Evolutionary conservation across 1,284 basidiomycete genomes (phyloP).

Genomic region (Ustilago esculenta): DNA sequence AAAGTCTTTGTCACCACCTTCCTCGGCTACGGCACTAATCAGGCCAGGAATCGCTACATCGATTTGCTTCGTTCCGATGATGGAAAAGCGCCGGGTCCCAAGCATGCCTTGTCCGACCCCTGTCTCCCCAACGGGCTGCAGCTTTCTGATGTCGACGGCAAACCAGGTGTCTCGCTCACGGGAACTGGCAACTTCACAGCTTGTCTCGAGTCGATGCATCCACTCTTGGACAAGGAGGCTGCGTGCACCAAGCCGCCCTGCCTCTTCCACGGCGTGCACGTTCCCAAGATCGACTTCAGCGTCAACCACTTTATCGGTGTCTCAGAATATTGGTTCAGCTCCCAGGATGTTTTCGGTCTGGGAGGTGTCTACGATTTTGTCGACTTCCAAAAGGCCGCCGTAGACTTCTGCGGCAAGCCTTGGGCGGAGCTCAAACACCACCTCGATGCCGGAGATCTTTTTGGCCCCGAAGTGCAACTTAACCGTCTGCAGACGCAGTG

Average conservation of each 20-base stretch:
- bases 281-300: constrained; percentile 80
- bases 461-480: constrained; percentile 76
- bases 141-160: constrained; percentile 66
- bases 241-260: constrained; percentile 87
- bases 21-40: constrained; percentile 97
- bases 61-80: constrained; percentile 72
- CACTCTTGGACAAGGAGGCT: constrained; percentile 84
- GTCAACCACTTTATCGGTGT: constrained; percentile 94
- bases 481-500: constrained; percentile 94
- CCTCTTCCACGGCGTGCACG: constrained; percentile 96
- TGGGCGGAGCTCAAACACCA: constrained; percentile 76
- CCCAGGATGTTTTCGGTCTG: constrained; percentile 91
- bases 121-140: constrained; percentile 84
- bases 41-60: constrained; percentile 89
- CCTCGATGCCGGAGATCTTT: constrained; percentile 74
- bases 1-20: constrained; percentile 97
- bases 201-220: constrained; percentile 79
- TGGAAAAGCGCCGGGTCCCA: constrained; percentile 1
- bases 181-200: constrained; percentile 90
- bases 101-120: constrained; percentile 73
- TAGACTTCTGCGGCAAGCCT: constrained; percentile 81
- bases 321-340: constrained; percentile 99
- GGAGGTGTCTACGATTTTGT: constrained; percentile 96
- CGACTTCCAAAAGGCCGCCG: constrained; percentile 91
- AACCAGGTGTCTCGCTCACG: constrained; percentile 62